Conservation (phyloP, 1,284 basidiomycete species). For the Chalciporus piperatoides region DNA sequence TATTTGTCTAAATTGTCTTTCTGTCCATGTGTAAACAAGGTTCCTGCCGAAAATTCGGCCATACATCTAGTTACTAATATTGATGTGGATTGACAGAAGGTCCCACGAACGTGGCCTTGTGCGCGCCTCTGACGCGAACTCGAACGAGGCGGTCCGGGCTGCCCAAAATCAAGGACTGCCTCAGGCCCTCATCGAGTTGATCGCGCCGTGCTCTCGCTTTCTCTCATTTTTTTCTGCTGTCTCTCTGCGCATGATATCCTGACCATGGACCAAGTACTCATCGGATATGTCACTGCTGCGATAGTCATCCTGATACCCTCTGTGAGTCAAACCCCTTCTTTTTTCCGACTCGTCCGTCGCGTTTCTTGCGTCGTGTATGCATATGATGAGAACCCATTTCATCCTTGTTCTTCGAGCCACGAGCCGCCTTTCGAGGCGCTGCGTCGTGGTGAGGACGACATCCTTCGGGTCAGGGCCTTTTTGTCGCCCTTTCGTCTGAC, state of each 20-base stretch:
- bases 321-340: constrained; percentile 25
- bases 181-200: background rate
- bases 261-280: constrained; percentile 28
- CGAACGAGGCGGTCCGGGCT: constrained; percentile 2
- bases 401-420: constrained; percentile 88
- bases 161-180: background rate
- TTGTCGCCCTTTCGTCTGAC: constrained; percentile 35
- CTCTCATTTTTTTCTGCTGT: background rate
- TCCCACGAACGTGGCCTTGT: background rate
- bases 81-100: background rate
- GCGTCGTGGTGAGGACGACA: constrained; percentile 68
- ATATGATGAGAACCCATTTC: constrained; percentile 66
- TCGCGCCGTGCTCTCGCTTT: background rate
- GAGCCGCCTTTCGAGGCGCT: constrained; percentile 45
- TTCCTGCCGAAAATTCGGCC: too few species aligned
- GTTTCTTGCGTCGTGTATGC: background rate
- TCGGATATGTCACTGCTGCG: constrained; percentile 19
- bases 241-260: constrained; percentile 9
- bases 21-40: too few species aligned
- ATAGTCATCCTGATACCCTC: constrained; percentile 23
- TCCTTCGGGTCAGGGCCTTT: constrained; percentile 43
- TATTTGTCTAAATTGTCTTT: too few species aligned
- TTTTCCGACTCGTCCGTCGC: background rate
- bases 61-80: too few species aligned
- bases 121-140: background rate